A percentile compares a stretch with the other conserved stretches of the same genome.
Conservation (phyloP, 345 rosid genomes). For the Populus simonii region DNA sequence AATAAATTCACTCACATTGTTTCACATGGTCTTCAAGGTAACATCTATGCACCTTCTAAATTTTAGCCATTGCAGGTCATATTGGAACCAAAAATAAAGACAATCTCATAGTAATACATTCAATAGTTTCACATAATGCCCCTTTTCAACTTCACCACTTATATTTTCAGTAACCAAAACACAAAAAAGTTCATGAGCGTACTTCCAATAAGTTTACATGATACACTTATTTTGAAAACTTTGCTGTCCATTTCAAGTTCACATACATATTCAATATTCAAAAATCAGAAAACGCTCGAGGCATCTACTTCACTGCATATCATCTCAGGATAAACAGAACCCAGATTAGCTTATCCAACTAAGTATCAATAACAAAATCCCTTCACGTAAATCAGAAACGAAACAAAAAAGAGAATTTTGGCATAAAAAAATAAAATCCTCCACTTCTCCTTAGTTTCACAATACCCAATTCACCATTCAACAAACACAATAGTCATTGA, state of each 20-base stretch:
- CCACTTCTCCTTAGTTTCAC: not conserved
- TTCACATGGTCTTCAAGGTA: not conserved
- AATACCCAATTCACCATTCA: not conserved
- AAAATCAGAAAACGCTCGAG: not conserved
- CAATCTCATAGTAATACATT: not conserved
- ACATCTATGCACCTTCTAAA: not conserved
- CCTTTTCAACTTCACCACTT: not conserved
- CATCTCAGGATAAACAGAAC: not conserved
- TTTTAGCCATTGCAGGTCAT: not conserved
- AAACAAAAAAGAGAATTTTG: not conserved
- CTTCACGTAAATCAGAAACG: not conserved
- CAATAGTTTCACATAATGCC: not conserved
- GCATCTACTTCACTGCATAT: not conserved
- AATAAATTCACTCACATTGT: not conserved
- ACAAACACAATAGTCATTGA: not conserved
- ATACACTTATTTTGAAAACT: no score
- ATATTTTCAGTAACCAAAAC: not conserved
- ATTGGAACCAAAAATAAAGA: not conserved
- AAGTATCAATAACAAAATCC: not conserved
- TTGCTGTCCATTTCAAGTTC: not conserved
- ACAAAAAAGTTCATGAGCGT: not conserved
- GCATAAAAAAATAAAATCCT: not conserved
- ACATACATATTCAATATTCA: no score
- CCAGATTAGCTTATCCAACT: not conserved
- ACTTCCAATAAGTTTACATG: not conserved